A percentile compares a stretch with the other conserved stretches of the same genome.
phyloP scores from a whole-genome alignment of 148 eudicot species.

The Rhododendron ferrugineum region DNA sequence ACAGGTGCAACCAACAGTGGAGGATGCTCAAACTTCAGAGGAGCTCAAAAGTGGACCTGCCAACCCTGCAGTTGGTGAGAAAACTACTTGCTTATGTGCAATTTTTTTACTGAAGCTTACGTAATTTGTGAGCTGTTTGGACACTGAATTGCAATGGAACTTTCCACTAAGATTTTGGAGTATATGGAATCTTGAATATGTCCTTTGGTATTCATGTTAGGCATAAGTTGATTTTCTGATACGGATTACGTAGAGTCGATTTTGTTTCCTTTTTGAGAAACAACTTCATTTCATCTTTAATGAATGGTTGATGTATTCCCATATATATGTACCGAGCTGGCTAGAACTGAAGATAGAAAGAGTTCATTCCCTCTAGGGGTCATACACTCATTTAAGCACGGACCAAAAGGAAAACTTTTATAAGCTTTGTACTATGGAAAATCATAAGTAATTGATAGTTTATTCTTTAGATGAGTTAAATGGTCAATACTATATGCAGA shows the following conservation, averaged over 20 bases:
- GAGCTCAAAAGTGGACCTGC: conserved; percentile 33
- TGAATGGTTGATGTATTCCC: not conserved
- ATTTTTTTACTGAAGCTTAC: not conserved
- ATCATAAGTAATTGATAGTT: not conserved
- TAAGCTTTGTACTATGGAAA: not conserved
- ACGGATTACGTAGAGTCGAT: not conserved
- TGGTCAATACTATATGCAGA: not conserved
- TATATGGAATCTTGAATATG: not conserved
- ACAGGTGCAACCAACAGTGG: conserved; percentile 16
- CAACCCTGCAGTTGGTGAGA: conserved; percentile 61
- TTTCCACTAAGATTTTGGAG: not conserved
- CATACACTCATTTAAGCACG: not conserved
- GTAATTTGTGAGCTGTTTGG: not conserved
- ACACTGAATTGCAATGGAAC: not conserved
- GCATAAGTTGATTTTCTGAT: not conserved
- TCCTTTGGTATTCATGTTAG: not conserved
- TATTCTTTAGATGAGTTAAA: not conserved
- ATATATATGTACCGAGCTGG: not conserved
- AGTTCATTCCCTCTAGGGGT: not conserved
- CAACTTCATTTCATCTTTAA: not conserved
- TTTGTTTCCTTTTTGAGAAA: not conserved
- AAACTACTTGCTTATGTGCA: conserved; percentile 2
- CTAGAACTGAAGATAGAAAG: not conserved
- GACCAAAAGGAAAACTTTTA: not conserved
- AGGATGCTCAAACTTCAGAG: conserved; percentile 22